Percentiles rank a stretch among this genome's conserved stretches.
These are phyloP conservation scores for Claviceps sp. DNA, from an alignment of 2,329 filamentous ascomycete genomes.

Conservation along the genomic window DNA sequence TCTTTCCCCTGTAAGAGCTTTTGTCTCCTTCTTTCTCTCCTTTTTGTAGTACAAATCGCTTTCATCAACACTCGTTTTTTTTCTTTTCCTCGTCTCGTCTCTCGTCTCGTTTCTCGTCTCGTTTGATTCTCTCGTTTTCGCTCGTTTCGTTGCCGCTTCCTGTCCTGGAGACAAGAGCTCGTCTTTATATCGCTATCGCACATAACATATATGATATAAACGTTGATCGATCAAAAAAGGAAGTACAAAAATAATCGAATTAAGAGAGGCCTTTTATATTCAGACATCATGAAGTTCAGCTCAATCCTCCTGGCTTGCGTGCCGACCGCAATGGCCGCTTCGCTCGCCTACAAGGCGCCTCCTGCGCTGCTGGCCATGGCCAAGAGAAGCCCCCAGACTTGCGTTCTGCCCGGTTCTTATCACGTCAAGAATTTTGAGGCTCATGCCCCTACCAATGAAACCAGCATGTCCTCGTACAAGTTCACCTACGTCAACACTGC, in stretches of 20 bases:
- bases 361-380: conserved; percentile 13
- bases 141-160: neutral
- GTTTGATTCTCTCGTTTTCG: neutral
- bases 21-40: neutral
- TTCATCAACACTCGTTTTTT: neutral
- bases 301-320: conserved; percentile 5
- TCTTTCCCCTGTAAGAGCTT: neutral
- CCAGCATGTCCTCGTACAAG: conserved; percentile 18
- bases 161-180: conserved; percentile 1
- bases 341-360: conserved; percentile 15
- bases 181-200: neutral
- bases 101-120: neutral
- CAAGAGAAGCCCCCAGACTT: conserved; percentile 14
- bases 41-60: neutral
- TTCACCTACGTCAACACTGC: conserved; percentile 28
- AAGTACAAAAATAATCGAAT: neutral
- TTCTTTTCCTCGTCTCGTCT: neutral
- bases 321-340: conserved; percentile 11
- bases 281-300: conserved; percentile 6
- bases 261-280: no score
- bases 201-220: no score
- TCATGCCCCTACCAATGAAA: conserved; percentile 20
- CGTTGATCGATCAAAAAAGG: neutral
- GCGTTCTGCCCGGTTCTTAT: conserved; percentile 25
- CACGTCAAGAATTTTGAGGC: conserved; percentile 25